Evolutionary conservation across 2,329 filamentous ascomycete genomes (phyloP), one percentile per base, ranked within the genome.

Genomic region (Blumeriella jaapii): DNA sequence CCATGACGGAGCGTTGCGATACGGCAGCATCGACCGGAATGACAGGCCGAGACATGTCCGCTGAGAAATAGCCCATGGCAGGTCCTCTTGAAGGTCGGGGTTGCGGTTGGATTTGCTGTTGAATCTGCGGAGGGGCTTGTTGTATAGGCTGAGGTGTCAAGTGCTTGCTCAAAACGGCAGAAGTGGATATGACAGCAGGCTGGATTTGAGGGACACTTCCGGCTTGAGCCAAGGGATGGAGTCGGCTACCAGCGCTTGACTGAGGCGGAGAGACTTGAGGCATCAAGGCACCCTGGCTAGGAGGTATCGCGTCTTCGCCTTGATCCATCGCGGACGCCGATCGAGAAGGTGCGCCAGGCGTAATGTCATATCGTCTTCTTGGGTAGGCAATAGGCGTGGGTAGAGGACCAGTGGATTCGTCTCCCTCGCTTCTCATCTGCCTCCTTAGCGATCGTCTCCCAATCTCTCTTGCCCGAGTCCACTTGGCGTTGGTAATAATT

Each of bases 401-500:
- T 22, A 74, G 69, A 14, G 69, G 64, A 1, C 74, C 75, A 34
- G 68, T 61, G 48, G 68, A 68, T 56, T 80, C 74, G 29, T 73
- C 72, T 34, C 68, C 52, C 45, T 34, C 62, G 63, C 56, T 71
- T 74, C 16, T 57, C 60, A 43, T 81, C 73, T 11, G 77, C 74
- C 29, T 78, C 72, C 32, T 60, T 61, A 1, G 74, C 71, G 39
- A 79, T 65, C 5, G 56, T 57, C 40, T 74, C 72, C 68, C 71
- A 79, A 32, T 77, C 72, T 2, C 61, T 57, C 46, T 71, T 72
- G 24, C 54, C 57, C 41, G 67, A 64, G 45, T 78, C 74, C 50
- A 74, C 72, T 48, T 77, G 71, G 4, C 76, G 67, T 15, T 69
- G 64, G 46, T 71, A 81, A 50, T 77, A 80, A 49, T 82, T 82